Evolutionary conservation across 257 asterid species (phyloP).

Genomic region (Fraxinus americana): DNA sequence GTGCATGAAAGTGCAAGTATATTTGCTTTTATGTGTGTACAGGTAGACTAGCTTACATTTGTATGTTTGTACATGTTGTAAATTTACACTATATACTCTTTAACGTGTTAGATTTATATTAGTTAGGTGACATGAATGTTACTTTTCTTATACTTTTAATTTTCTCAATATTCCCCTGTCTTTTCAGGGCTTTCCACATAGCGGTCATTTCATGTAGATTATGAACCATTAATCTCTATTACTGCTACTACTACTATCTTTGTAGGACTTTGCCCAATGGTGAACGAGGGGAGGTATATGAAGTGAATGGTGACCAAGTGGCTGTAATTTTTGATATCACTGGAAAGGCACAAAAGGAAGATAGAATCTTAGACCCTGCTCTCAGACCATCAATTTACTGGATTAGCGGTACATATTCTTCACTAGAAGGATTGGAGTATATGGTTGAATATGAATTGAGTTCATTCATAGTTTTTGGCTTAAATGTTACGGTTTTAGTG

Average conservation of each 20-base stretch:
- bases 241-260: conserved; percentile 9
- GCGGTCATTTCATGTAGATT: conserved; percentile 20
- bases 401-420: conserved; percentile 65
- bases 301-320: conserved; percentile 78
- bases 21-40: neutral
- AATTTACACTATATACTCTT: neutral
- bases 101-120: neutral
- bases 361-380: conserved; percentile 44
- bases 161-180: conserved; percentile 23
- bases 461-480: neutral
- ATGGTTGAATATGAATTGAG: conserved; percentile 7
- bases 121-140: neutral
- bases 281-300: conserved; percentile 94
- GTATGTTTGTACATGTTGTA: neutral
- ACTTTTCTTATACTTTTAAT: neutral
- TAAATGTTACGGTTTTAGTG: neutral
- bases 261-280: conserved; percentile 77
- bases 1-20: neutral
- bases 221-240: conserved; percentile 3
- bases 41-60: neutral
- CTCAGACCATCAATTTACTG: conserved; percentile 69
- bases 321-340: conserved; percentile 70
- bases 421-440: conserved; percentile 10
- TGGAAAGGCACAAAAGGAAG: conserved; percentile 44
- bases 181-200: conserved; percentile 12